Evolutionary conservation across 805 yeast species (phyloP), one percentile per base, ranked within the genome.

Genomic region (Sugiyamaella floridensis): DNA sequence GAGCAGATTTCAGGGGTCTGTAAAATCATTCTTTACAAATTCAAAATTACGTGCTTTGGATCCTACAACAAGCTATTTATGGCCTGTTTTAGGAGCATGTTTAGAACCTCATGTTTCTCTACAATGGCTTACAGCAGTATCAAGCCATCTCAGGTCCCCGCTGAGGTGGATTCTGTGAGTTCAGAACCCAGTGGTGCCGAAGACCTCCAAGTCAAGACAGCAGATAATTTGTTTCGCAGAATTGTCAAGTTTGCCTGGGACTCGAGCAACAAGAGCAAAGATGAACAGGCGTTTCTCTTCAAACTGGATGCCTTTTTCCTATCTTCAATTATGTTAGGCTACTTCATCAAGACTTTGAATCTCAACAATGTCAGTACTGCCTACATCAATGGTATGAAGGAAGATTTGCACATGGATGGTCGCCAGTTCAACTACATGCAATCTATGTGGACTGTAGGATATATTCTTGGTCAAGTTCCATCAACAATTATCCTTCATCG

Each of bases 401-500:
- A 76, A 57, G 64, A 71, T 58, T 73, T 70, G 54, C 53, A 60
- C 20, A 71, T 76, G 74, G 56, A 62, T 41, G 70, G 66, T 15
- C 73, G 71, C 51, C 76, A 78, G 53, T 74, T 71, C 57, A 77
- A 78, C 59, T 71, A 72, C 53, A 57, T 76, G 61, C 61, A 64
- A 2, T 71, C 80, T 0, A 55, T 71, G 26, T 77, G 75, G 74
- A 72, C 80, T 0, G 75, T 75, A 16, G 82, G 82, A 15, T 78
- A 78, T 52, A 72, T 77, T 46, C 57, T 79, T 40, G 80, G 80
- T 37, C 79, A 75, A 54, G 68, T 78, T 28, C 82, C 82, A 9
- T 70, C 79, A 0, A 58, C 58, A 20, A 50, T 60, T n/a, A 59
- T 77, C 10, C 60, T 76, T 49, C 75, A 72, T 57, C 63, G 69